Conservation (phyloP, 2,329 filamentous ascomycete species). For the Fusarium luffae region DNA sequence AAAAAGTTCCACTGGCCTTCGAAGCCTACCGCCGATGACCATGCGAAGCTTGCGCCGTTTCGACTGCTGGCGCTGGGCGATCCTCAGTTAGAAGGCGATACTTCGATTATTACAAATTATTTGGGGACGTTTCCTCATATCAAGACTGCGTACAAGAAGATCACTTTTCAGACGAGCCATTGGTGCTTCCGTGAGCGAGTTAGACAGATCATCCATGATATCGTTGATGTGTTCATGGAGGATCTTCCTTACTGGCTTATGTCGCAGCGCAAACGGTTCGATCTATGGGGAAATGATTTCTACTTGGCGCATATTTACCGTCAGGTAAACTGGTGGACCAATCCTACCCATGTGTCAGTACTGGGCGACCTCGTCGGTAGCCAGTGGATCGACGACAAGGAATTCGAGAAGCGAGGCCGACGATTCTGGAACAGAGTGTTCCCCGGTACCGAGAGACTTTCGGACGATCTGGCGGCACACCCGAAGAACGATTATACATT, state of each 20-base stretch:
- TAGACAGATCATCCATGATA: constrained; percentile 65
- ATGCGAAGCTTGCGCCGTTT: constrained; percentile 72
- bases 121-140: constrained; percentile 66
- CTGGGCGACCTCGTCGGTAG: constrained; percentile 92
- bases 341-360: constrained; percentile 87
- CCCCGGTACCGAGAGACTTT: constrained; percentile 71
- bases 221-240: constrained; percentile 70
- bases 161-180: constrained; percentile 59
- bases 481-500: constrained; percentile 63
- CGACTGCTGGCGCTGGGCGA: constrained; percentile 89
- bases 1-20: constrained; percentile 57
- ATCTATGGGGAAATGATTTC: constrained; percentile 92
- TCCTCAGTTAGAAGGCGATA: constrained; percentile 93
- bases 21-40: constrained; percentile 36
- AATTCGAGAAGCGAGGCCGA: constrained; percentile 78
- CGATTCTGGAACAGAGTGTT: constrained; percentile 88
- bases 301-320: constrained; percentile 95
- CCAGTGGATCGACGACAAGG: constrained; percentile 90
- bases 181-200: constrained; percentile 63
- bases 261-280: constrained; percentile 80
- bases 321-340: constrained; percentile 83
- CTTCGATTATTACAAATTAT: constrained; percentile 74
- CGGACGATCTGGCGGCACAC: constrained; percentile 63
- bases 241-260: constrained; percentile 76
- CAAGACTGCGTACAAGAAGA: constrained; percentile 58